phyloP scores from a whole-genome alignment of 2,329 filamentous ascomycete genomes.

The Ceratocystis alfenasii region DNA sequence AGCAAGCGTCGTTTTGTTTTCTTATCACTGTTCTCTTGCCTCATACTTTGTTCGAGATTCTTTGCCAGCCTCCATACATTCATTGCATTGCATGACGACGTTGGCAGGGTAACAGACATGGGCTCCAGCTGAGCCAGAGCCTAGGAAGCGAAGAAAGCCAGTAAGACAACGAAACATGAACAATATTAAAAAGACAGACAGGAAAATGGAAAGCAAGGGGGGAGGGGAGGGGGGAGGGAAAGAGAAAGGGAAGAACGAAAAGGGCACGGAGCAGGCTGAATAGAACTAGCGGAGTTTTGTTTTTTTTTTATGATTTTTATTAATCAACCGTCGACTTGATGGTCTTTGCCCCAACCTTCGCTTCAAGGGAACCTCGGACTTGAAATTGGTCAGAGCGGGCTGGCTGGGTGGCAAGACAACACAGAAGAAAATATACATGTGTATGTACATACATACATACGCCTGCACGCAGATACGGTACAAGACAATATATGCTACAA shows the following conservation, averaged over 20 bases:
- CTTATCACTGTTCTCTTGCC: not conserved
- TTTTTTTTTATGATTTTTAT: not conserved
- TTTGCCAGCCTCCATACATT: not conserved
- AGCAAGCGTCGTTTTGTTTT: not conserved
- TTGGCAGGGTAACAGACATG: constrained; percentile 8
- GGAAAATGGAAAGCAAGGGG: not conserved
- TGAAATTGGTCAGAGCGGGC: constrained; percentile 4
- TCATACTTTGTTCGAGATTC: not conserved
- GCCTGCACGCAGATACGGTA: not conserved
- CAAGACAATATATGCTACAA: not conserved
- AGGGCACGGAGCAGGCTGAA: constrained; percentile 3
- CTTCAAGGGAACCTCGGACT: not conserved
- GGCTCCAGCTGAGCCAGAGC: constrained; percentile 1
- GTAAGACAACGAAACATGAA: not conserved
- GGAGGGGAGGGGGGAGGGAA: not conserved
- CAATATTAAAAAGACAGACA: not conserved
- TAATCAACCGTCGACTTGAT: not conserved
- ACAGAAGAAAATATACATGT: not conserved
- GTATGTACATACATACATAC: not conserved
- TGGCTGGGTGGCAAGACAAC: constrained; percentile 4
- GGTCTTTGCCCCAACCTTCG: constrained; percentile 6
- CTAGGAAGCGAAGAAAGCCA: not conserved
- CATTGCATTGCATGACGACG: not conserved
- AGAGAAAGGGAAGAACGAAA: not conserved
- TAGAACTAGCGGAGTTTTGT: not conserved